phyloP scores from a whole-genome alignment of 2,329 filamentous ascomycete species.

The Mycosphaerelloides madeirae region DNA sequence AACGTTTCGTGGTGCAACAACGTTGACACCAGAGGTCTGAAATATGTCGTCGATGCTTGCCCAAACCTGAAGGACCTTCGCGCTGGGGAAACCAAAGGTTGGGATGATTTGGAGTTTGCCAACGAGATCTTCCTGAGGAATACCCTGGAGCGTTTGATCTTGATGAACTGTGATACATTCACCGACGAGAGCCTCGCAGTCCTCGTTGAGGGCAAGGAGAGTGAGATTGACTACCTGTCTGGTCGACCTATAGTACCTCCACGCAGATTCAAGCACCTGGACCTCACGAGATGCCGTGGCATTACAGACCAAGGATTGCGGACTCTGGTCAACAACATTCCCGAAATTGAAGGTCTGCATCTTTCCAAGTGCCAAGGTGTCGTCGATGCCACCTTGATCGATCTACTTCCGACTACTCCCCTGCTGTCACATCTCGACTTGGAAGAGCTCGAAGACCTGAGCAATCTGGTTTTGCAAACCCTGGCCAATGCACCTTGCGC shows the following conservation, averaged over 20 bases:
- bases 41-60: conserved; percentile 68
- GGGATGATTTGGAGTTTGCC: conserved; percentile 69
- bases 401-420: conserved; percentile 69
- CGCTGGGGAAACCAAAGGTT: conserved; percentile 75
- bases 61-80: conserved; percentile 70
- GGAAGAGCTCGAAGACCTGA: conserved; percentile 75
- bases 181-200: conserved; percentile 67
- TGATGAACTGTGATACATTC: conserved; percentile 75
- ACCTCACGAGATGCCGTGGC: conserved; percentile 71
- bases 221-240: conserved; percentile 76
- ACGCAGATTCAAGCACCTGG: conserved; percentile 75
- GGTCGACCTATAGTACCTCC: conserved; percentile 70
- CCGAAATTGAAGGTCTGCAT: conserved; percentile 75
- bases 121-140: conserved; percentile 73
- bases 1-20: conserved; percentile 93
- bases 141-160: conserved; percentile 71
- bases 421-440: conserved; percentile 80
- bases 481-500: conserved; percentile 74
- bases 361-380: conserved; percentile 72
- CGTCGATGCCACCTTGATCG: conserved; percentile 66
- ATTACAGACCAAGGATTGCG: conserved; percentile 71
- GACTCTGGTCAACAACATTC: conserved; percentile 67
- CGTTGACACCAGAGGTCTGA: conserved; percentile 72
- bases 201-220: conserved; percentile 70
- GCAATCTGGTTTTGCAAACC: conserved; percentile 68